Percentiles rank a stretch among this genome's conserved stretches.
These are phyloP conservation scores for Exidia glandulosa DNA, from an alignment of 768 basidiomycete genomes.

Conservation along the genomic window DNA sequence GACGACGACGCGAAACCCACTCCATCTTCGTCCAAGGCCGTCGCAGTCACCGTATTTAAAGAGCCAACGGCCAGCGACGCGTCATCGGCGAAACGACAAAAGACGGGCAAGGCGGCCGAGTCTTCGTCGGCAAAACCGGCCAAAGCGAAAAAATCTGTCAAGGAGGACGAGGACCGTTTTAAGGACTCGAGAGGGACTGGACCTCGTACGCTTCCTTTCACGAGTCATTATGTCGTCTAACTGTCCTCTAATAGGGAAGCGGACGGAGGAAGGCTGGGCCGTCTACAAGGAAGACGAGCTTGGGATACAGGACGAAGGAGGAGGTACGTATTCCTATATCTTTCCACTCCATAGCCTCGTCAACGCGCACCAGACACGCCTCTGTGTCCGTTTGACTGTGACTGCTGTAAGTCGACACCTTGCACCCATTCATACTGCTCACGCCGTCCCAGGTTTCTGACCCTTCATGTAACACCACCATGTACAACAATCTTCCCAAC, in stretches of 20 bases:
- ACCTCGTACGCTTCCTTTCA: constrained; percentile 42
- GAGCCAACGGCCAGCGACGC: not conserved
- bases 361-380: constrained; percentile 49
- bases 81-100: not conserved
- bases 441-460: not conserved
- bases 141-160: not conserved
- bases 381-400: constrained; percentile 80
- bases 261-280: constrained; percentile 68
- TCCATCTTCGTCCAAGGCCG: not conserved
- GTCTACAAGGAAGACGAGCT: constrained; percentile 81
- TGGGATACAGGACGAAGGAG: constrained; percentile 53
- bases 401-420: constrained; percentile 56
- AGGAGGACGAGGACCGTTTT: constrained; percentile 38
- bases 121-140: not conserved
- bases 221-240: constrained; percentile 4
- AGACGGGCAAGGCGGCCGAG: not conserved
- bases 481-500: not conserved
- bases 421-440: not conserved
- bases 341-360: constrained; percentile 11
- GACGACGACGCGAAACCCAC: not conserved
- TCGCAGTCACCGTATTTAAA: not conserved
- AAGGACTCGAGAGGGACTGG: constrained; percentile 64
- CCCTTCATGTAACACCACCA: not conserved
- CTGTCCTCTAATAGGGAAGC: constrained; percentile 46
- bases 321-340: constrained; percentile 40